phyloP scores from a whole-genome alignment of 2,329 filamentous ascomycete species.

The Graphilbum sp. region DNA sequence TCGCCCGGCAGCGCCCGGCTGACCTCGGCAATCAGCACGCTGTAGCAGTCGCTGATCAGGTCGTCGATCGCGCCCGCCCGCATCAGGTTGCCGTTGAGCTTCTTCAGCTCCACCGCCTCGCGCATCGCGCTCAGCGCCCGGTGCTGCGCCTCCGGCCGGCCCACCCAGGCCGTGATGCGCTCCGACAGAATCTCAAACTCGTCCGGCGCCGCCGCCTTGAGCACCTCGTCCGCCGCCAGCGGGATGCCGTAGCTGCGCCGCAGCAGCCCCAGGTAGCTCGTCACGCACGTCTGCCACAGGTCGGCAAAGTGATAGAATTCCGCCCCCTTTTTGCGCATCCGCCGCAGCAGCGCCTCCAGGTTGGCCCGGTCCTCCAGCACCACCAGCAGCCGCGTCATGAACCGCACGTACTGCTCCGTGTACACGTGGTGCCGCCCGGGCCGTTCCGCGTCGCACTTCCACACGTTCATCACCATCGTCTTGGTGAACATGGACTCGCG shows the following conservation, averaged over 20 bases:
- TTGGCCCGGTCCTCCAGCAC: constrained; percentile 59
- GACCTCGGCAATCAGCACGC: constrained; percentile 54
- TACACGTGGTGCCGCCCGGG: constrained; percentile 84
- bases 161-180: constrained; percentile 38
- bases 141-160: constrained; percentile 18
- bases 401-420: constrained; percentile 70
- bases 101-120: constrained; percentile 42
- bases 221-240: constrained; percentile 33
- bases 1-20: constrained; percentile 39
- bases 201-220: constrained; percentile 35
- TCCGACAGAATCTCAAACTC: constrained; percentile 42
- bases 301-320: constrained; percentile 53
- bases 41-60: constrained; percentile 82
- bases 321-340: constrained; percentile 64
- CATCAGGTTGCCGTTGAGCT: constrained; percentile 74
- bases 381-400: constrained; percentile 60
- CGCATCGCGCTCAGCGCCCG: constrained; percentile 36
- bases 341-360: constrained; percentile 61
- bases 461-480: constrained; percentile 87
- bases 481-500: constrained; percentile 66
- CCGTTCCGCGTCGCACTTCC: constrained; percentile 78
- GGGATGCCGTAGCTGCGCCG: constrained; percentile 30
- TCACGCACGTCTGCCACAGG: constrained; percentile 40
- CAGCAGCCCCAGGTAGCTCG: constrained; percentile 35
- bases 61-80: constrained; percentile 80